Evolutionary conservation across 2,329 filamentous ascomycete genomes (phyloP), one percentile per base, ranked within the genome.

Genomic region (Alternaria metachromatica): DNA sequence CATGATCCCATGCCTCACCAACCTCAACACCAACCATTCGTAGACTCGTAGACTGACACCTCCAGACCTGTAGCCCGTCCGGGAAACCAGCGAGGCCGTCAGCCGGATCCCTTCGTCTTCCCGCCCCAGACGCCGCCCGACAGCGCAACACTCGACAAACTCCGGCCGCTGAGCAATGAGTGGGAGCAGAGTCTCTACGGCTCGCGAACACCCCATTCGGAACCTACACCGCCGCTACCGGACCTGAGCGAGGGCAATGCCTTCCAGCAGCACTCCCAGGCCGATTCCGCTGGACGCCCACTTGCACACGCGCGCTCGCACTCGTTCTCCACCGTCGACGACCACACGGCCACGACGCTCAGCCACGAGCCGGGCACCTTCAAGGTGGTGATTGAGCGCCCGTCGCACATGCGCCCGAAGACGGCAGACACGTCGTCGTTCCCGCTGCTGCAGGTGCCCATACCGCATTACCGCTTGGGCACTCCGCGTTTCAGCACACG

Each of bases 381-480:
- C 80, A 93, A 91, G 76, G 89, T 96, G 41, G 86, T 95, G 64
- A 95, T 96, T 72, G 91, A 93, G 55, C 87, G 92, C 66, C 87
- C 92, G 10, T 65, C 74, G 25, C 86, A 87, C 48, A 87, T 87
- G 28, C 86, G 88, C 56, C 87, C 89, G 25, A 90, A 86, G 75
- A 90, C 89, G 6, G 85, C 88, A 65, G 88, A 90, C 74, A 87
- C 79, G 18, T 75, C 77, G 44, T 80, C 80, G n/a, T 77, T 84
- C 43, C 89, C 88, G 12, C 81, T 89, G 37, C 83, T 96, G 55
- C 88, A 94, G 70, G 87, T 95, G 46, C 85, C 89, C 21, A 97
- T 97, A 55, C 94, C 94, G 37, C 90, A 92, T 60, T 96, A 94
- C 85, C 90, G 90, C 68, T 84, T 97, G 61, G 94, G 94, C 12